phyloP scores from a whole-genome alignment of 129 eudicot species.

The Daucus carota region DNA sequence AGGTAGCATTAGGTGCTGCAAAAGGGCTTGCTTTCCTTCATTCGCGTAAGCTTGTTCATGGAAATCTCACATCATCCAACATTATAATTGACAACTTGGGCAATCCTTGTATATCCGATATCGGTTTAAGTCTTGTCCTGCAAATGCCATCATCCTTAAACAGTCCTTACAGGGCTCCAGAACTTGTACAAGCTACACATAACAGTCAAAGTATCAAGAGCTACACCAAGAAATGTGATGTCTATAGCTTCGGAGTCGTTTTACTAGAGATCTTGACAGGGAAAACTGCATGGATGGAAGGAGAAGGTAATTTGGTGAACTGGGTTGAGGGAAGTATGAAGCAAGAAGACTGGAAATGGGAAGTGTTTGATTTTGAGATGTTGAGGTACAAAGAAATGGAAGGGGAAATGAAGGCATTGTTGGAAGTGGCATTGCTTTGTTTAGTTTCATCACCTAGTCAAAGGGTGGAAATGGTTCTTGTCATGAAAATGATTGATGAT shows the following conservation, averaged over 20 bases:
- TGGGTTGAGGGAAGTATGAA: slow-evolving; percentile 40
- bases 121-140: slow-evolving; percentile 30
- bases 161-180: slow-evolving; percentile 44
- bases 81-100: slow-evolving; percentile 36
- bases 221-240: slow-evolving; percentile 39
- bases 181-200: slow-evolving; percentile 6
- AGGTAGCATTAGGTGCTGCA: slow-evolving; percentile 48
- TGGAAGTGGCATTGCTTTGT: slow-evolving; percentile 49
- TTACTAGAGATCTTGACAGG: slow-evolving; percentile 52
- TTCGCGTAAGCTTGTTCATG: slow-evolving; percentile 43
- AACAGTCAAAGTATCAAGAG: slow-evolving; percentile 7
- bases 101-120: slow-evolving; percentile 43
- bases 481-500: slow-evolving; percentile 38
- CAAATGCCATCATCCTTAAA: slow-evolving; percentile 16
- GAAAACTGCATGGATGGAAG: slow-evolving; percentile 16
- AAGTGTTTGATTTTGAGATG: slow-evolving; percentile 51
- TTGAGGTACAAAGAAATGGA: slow-evolving; percentile 51
- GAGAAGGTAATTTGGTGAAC: slow-evolving; percentile 24
- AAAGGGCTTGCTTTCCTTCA: slow-evolving; percentile 48
- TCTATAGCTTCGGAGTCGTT: slow-evolving; percentile 49
- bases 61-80: slow-evolving; percentile 48
- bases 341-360: slow-evolving; percentile 42
- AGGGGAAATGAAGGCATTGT: slow-evolving; percentile 50
- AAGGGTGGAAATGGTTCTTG: slow-evolving; percentile 40
- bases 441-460: slow-evolving; percentile 37